Base-by-base conservation (phyloP, 1,284 basidiomycete genomes). In the Cutaneotrichosporon sp. region DNA sequence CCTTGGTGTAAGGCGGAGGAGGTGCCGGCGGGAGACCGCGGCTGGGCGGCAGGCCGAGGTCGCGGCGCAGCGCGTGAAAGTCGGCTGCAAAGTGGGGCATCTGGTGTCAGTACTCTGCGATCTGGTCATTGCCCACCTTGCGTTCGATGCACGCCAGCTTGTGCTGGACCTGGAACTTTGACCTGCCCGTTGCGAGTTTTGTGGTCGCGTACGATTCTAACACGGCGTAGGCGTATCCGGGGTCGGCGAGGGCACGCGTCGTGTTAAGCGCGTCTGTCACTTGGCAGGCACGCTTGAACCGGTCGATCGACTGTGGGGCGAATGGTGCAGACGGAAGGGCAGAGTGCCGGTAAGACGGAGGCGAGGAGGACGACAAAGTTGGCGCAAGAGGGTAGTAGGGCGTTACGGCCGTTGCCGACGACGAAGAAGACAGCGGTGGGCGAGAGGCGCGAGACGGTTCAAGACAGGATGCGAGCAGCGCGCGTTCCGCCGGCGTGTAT, bases 111-210 rank as follows among this genome's bases (percentile, higher is more conserved):
- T n/a, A n/a, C 40, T 2, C 26, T 30, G 26, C 26, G 10, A 8
- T 34, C 23, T 23, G 17, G 26, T 21, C 10, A 12, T 13, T 18
- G 46, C 56, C 43, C 50, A 71, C 70, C 42, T 64, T 59, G 23
- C 54, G 49, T 52, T 73, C 70, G 14, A 70, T 49, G 14, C 49
- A 7, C 21, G 59, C 53, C n/a, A 73, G 56, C 60, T 73, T 73
- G 17, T 49, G 37, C 15, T 55, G 48, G 18, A 68, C 57, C 43
- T 72, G 47, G 39, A 34, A 49, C 47, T 39, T 41, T 38, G 30
- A 41, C 23, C 47, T 41, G 2, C 51, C 46, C 9, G 30, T 34
- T 13, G 14, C 23, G 15, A 53, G 41, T 47, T 54, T 54, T 9
- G 39, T 23, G 15, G 45, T 18, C 3, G 46, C 41, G 34, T 55